Evolutionary conservation across 1,139 yeast genomes (phyloP).

Genomic region (Candida sojae): DNA sequence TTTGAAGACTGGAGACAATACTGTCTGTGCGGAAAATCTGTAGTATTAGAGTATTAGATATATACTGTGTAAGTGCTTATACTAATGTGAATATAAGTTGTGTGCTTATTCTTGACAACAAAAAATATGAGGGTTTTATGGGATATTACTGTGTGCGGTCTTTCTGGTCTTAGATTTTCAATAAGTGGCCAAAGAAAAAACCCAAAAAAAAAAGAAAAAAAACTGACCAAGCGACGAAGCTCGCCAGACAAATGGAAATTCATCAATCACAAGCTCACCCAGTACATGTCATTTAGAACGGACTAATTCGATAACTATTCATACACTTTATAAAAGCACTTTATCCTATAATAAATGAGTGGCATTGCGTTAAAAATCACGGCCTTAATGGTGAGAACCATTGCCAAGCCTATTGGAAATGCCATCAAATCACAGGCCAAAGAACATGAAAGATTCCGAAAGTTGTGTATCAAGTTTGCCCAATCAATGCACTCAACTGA

Average conservation of each 20-base stretch:
- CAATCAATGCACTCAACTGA: conserved; percentile 74
- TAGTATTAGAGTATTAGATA: neutral
- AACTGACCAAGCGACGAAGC: neutral
- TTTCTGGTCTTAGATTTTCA: no score
- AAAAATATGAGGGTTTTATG: no score
- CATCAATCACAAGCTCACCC: neutral
- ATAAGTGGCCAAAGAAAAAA: neutral
- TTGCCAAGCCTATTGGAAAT: conserved; percentile 81
- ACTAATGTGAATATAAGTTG: no score
- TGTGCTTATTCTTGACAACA: no score
- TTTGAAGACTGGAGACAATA: conserved; percentile 35
- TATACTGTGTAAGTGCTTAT: no score
- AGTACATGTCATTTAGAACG: no score
- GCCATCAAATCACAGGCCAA: conserved; percentile 75
- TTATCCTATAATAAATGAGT: conserved; percentile 29
- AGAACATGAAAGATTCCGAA: conserved; percentile 66
- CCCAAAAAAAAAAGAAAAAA: neutral
- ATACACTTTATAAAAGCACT: neutral
- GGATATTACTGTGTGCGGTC: no score
- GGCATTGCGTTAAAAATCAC: conserved; percentile 75
- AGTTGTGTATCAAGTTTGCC: conserved; percentile 68
- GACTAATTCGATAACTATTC: neutral
- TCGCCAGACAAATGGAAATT: neutral
- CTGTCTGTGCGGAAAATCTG: conserved; percentile 20
- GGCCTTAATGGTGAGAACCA: conserved; percentile 70